A percentile compares a stretch with the other conserved stretches of the same genome.
These are phyloP conservation scores for Ganoderma boninense DNA, from an alignment of 1,284 basidiomycete species.

Conservation along the genomic window DNA sequence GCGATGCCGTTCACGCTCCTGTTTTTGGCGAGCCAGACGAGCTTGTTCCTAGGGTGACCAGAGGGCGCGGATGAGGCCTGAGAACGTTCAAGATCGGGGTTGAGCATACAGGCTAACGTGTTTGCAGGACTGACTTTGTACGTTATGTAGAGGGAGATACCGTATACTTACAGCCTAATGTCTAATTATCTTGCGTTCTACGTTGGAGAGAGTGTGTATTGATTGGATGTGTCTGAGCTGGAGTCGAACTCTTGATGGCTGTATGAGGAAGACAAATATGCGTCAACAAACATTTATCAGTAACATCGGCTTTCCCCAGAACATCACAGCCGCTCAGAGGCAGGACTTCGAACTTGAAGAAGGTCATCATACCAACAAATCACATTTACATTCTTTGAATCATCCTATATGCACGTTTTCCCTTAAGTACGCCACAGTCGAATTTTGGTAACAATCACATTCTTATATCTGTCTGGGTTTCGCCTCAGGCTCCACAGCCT, in stretches of 20 bases:
- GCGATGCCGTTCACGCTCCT: constrained; percentile 5
- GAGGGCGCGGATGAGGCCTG: background rate
- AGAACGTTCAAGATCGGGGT: background rate
- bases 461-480: too few species aligned
- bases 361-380: too few species aligned
- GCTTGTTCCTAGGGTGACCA: constrained; percentile 2
- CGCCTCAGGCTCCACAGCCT: too few species aligned
- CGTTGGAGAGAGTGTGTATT: background rate
- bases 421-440: too few species aligned
- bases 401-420: too few species aligned
- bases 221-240: background rate
- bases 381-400: too few species aligned
- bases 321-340: too few species aligned
- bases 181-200: background rate
- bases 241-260: too few species aligned
- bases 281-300: background rate
- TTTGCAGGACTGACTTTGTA: background rate
- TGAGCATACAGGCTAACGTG: background rate
- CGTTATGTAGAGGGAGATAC: background rate
- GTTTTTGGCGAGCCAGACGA: constrained; percentile 13
- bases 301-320: background rate
- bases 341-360: too few species aligned
- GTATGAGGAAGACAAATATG: too few species aligned
- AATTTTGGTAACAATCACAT: too few species aligned
- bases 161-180: background rate